Evolutionary conservation across 23 red algal genomes (phyloP).

Genomic region (Gracilaria domingensis): DNA sequence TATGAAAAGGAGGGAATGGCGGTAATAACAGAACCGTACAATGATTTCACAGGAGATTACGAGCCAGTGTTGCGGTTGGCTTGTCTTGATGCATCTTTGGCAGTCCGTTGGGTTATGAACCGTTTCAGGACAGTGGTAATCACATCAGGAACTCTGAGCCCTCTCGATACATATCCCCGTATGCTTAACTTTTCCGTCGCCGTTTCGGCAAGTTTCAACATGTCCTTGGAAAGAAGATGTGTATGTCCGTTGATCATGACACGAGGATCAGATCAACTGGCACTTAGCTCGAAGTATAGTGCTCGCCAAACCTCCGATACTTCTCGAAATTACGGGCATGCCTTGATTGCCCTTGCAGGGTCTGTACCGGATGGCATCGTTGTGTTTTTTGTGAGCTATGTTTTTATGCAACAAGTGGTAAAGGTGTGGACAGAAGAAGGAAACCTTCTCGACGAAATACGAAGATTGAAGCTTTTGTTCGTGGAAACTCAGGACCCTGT

Average conservation of each 20-base stretch:
- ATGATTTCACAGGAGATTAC: conserved; percentile 89
- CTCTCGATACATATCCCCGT: conserved; percentile 87
- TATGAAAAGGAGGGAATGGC: conserved; percentile 88
- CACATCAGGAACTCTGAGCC: conserved; percentile 96
- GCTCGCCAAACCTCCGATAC: conserved; percentile 78
- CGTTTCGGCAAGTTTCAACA: conserved; percentile 82
- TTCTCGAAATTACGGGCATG: conserved; percentile 94
- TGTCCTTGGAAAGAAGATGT: conserved; percentile 89
- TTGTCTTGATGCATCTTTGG: conserved; percentile 94
- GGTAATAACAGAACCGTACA: conserved; percentile 93
- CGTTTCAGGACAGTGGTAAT: conserved; percentile 93
- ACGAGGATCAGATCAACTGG: conserved; percentile 92
- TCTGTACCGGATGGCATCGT: conserved; percentile 96
- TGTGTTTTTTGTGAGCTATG: conserved; percentile 95
- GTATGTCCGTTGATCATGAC: conserved; percentile 95
- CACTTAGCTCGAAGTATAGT: conserved; percentile 88
- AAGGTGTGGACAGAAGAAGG: conserved; percentile 85
- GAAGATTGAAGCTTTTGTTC: conserved; percentile 94
- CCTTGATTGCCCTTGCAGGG: conserved; percentile 79
- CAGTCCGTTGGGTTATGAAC: conserved; percentile 85
- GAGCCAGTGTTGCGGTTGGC: conserved; percentile 89
- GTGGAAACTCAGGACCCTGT: conserved; percentile 96
- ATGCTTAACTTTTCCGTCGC: conserved; percentile 91
- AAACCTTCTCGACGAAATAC: conserved; percentile 79
- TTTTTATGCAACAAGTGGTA: conserved; percentile 95